Conservation (phyloP, 2,329 filamentous ascomycete genomes). For the Colletotrichum siamense region DNA sequence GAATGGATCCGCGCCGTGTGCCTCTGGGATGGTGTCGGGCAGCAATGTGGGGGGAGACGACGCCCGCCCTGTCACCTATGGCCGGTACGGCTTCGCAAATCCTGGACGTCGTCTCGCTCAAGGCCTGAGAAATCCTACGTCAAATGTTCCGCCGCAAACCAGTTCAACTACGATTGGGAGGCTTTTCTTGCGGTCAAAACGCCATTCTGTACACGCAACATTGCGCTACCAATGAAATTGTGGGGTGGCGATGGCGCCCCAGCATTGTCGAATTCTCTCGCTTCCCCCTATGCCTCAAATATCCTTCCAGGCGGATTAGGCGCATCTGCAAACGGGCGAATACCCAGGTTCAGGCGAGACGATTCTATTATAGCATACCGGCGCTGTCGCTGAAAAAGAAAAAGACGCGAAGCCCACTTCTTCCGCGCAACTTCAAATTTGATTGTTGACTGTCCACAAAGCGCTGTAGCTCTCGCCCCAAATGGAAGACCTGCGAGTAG, state of each 20-base stretch:
- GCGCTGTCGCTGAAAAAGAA: background rate
- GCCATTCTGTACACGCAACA: background rate
- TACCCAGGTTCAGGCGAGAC: background rate
- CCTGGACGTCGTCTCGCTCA: background rate
- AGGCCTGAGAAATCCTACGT: background rate
- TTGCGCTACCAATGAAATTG: background rate
- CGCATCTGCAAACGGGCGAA: background rate
- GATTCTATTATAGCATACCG: background rate
- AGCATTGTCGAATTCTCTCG: background rate
- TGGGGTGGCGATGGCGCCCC: background rate
- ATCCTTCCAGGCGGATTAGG: background rate
- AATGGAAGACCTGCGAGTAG: background rate
- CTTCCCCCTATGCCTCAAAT: background rate
- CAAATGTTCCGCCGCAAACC: background rate
- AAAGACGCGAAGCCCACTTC: background rate
- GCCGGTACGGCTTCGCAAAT: background rate
- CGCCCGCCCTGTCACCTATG: background rate
- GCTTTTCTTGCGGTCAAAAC: background rate
- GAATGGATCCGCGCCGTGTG: background rate
- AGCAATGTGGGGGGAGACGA: background rate
- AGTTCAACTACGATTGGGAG: background rate
- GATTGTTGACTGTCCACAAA: background rate
- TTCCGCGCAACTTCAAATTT: background rate
- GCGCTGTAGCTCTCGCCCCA: background rate
- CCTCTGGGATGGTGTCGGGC: background rate